Evolutionary conservation across 1,139 yeast species (phyloP), one percentile per base, ranked within the genome.

Genomic region (Saccharomyces hybrid): DNA sequence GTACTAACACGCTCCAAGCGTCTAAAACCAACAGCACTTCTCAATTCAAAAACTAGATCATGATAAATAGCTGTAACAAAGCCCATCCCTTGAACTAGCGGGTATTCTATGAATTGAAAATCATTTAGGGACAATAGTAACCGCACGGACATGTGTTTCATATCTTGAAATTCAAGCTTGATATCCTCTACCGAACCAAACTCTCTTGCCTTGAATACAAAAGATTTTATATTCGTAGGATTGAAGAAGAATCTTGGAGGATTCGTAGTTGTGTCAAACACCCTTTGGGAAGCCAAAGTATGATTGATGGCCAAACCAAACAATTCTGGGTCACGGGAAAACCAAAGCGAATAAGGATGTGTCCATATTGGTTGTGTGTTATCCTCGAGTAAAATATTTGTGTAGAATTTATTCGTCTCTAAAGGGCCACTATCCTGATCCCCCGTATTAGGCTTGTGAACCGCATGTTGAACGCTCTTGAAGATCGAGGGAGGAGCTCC

Each of bases 371-470:
- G 85, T 53, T 80, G 72, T 9, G 79, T 78, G 65, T 87, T 93
- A 47, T 73, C 72, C 1, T 78, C 93, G 26, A 90, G 78, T 57
- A 88, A 72, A 67, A 89, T 73, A 70, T 90, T 90, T 8, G 88
- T 85, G 68, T 86, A 89, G 70, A 88, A 90, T 68, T 89, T 88
- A 73, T 90, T 90, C 19, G 97, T 89, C 59, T 82, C 82, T 50
- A 83, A 77, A 5, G 95, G 88, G 14, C 66, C 71, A 9, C 67
- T 61, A n/a, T 61, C 58, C 46, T 61, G 63, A 47, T 75, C 73
- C 41, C 74, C 72, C n/a, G 61, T 82, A 69, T 61, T 62, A 21
- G 79, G 90, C 71, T 74, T 71, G 48, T 69, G 71, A 51, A 77
- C 86, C 55, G 67, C 69, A 54, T 71, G 88, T 21, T 29, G 26